Base-by-base conservation (phyloP, 2,329 filamentous ascomycete species). In the Alternaria sp. region DNA sequence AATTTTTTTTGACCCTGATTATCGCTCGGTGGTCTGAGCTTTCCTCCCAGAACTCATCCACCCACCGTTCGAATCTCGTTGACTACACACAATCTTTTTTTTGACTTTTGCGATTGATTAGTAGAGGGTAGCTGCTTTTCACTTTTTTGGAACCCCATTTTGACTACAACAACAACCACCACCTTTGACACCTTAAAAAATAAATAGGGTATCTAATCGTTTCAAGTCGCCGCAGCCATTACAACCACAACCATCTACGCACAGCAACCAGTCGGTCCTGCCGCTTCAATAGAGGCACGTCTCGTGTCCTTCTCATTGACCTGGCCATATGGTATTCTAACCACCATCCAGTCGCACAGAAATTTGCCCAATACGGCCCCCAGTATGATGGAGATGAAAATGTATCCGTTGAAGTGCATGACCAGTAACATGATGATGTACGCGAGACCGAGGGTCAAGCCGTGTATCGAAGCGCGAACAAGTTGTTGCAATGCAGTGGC, bases 321-420 rank as follows among this genome's bases (percentile, higher is more conserved):
- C 10, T 45, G 58, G 13, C 59, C 63, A 21, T 68, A 73, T 1
- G 71, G 70, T 36, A 74, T 67, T 28, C 69, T 56, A 50, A 75
- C 71, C 6, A 75, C 72, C 68, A 75, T 68, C 89, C 90, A 93
- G 29, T 87, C 85, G 73, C 92, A 94, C 58, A 91, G 71, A 63
- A 93, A 91, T 11, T 85, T 82, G 14, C 91, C 92, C 5, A 93
- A 56, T 63, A 86, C 92, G 0, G 89, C 86, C 1, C 92, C 92
- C 54, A 94, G 84, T 62, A 94, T 86, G 74, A 95, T 92, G 66
- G 87, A 91, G 58, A 94, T 88, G 74, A 95, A 91, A 62, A 95
- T 84, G 77, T 92, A 95, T 7, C 80, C 84, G 58, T 88, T 88
- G 75, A 83, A 88, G 63, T 87, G 87, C 85, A 88, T 88, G 21